These are phyloP conservation scores for Diaporthe citri DNA, from an alignment of 2,329 filamentous ascomycete species.

Conservation along the genomic window DNA sequence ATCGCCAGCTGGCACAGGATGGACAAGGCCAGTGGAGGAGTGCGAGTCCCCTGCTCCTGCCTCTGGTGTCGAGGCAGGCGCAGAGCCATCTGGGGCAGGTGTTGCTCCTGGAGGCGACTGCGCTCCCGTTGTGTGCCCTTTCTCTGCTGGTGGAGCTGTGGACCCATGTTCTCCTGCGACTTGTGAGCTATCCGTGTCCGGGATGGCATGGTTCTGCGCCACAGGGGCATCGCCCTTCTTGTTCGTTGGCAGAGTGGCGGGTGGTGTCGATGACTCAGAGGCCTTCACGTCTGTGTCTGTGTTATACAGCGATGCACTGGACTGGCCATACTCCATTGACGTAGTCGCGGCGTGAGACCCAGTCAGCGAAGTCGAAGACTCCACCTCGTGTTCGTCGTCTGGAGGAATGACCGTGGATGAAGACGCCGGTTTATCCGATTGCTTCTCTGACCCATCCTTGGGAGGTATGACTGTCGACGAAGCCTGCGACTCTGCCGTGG, in stretches of 20 bases:
- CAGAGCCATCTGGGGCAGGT: neutral
- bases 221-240: neutral
- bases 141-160: neutral
- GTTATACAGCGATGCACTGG: conserved; percentile 8
- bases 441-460: neutral
- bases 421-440: neutral
- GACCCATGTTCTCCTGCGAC: neutral
- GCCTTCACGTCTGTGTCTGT: neutral
- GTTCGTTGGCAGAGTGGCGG: neutral
- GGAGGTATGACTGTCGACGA: neutral
- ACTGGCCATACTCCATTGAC: neutral
- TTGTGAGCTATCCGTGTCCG: neutral
- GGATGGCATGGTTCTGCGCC: neutral
- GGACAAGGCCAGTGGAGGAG: neutral
- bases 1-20: neutral
- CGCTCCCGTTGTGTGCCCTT: neutral
- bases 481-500: neutral
- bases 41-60: neutral
- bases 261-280: neutral
- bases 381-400: neutral
- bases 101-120: neutral
- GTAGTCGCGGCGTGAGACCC: neutral
- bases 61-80: neutral
- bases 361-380: no score
- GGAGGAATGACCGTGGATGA: neutral